A percentile compares a stretch with the other conserved stretches of the same genome.
Conservation (phyloP, 179 eudicot species). For the Camellia oleifera region DNA sequence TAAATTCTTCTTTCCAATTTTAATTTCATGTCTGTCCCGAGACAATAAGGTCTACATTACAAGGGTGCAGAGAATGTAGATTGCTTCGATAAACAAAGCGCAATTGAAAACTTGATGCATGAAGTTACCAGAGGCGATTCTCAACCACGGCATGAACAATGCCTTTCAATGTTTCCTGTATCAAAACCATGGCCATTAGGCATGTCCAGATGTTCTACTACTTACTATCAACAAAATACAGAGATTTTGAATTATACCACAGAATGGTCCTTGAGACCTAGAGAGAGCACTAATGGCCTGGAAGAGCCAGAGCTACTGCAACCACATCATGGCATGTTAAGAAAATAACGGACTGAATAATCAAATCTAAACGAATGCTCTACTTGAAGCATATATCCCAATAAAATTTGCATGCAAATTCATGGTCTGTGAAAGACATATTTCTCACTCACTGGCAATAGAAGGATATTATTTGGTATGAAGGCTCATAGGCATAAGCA, state of each 20-base stretch:
- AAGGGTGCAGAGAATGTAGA: too few species aligned
- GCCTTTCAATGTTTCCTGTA: constrained; percentile 62
- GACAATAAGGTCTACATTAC: too few species aligned
- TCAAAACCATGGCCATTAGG: neutral
- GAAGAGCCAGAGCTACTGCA: constrained; percentile 69
- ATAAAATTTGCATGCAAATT: neutral
- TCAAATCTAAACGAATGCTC: neutral
- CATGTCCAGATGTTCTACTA: neutral
- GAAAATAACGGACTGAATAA: neutral
- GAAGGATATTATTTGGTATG: neutral
- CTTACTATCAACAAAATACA: neutral
- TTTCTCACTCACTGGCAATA: neutral
- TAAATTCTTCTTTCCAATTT: too few species aligned
- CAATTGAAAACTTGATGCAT: too few species aligned
- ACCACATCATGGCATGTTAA: neutral
- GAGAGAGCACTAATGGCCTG: constrained; percentile 66
- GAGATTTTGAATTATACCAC: constrained; percentile 37
- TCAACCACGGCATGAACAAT: constrained; percentile 48
- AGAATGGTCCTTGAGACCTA: constrained; percentile 87
- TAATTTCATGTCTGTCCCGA: too few species aligned
- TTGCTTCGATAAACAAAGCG: too few species aligned
- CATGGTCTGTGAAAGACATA: neutral
- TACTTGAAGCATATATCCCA: neutral
- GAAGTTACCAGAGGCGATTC: constrained; percentile 52
- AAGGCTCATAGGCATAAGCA: neutral